These are phyloP conservation scores for Aspergillus baeticus DNA, from an alignment of 495 filamentous ascomycete species.

Conservation along the genomic window DNA sequence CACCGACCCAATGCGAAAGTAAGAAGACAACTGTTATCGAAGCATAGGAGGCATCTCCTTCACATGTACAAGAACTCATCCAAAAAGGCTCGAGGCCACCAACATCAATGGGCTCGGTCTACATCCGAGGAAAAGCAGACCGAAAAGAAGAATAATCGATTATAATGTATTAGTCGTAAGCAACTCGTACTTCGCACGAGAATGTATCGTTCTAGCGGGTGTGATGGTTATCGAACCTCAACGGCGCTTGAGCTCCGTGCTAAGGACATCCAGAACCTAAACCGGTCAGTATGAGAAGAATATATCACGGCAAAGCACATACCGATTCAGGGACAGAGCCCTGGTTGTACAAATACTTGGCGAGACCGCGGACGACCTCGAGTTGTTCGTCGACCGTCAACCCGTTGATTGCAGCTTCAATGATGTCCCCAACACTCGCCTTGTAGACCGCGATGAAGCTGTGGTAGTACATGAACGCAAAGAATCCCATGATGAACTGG, in stretches of 20 bases:
- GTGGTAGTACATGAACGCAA: constrained; percentile 97
- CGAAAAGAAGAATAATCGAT: constrained; percentile 13
- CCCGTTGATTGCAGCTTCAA: constrained; percentile 85
- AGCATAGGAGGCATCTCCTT: neutral
- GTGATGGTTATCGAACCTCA: constrained; percentile 25
- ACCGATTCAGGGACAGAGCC: constrained; percentile 65
- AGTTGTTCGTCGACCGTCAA: constrained; percentile 81
- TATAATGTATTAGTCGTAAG: constrained; percentile 17
- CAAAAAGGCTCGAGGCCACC: constrained; percentile 6
- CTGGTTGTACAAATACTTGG: constrained; percentile 85
- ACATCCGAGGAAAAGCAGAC: neutral
- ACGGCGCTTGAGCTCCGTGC: constrained; percentile 41
- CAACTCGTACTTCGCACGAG: constrained; percentile 10
- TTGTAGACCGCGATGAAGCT: constrained; percentile 91
- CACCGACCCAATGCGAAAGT: neutral
- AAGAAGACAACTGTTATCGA: constrained; percentile 1
- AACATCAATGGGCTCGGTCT: neutral
- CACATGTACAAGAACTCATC: constrained; percentile 12
- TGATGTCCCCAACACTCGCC: constrained; percentile 75
- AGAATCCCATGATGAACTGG: constrained; percentile 99
- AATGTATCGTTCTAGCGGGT: constrained; percentile 10
- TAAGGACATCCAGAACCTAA: constrained; percentile 45
- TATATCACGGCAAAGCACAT: constrained; percentile 20
- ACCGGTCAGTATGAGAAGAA: constrained; percentile 13
- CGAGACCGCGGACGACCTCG: constrained; percentile 79